A percentile compares a stretch with the other conserved stretches of the same genome.
Evolutionary conservation across 345 rosid species (phyloP).

Genomic region (Brassica incana): DNA sequence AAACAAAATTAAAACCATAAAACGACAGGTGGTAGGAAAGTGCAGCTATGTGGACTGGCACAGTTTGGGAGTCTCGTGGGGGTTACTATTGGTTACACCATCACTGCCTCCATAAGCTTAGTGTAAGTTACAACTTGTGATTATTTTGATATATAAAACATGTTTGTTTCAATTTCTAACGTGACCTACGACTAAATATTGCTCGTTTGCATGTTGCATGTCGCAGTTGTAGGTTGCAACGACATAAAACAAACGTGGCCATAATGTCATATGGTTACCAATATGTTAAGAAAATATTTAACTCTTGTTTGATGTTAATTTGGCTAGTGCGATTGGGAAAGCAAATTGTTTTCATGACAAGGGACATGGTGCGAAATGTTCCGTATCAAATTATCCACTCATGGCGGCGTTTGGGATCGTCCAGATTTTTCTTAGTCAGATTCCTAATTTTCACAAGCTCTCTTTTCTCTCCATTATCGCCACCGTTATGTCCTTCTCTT

Average conservation of each 20-base stretch:
- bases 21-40: constrained; percentile 56
- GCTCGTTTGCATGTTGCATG: background rate
- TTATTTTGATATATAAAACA: background rate
- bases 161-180: background rate
- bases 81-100: constrained; percentile 70
- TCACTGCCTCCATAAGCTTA: constrained; percentile 91
- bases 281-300: background rate
- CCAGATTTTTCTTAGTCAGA: constrained; percentile 76
- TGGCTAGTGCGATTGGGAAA: constrained; percentile 66
- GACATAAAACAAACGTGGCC: background rate
- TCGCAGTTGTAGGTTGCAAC: background rate
- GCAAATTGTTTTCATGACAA: constrained; percentile 70
- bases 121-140: constrained; percentile 55
- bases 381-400: constrained; percentile 51
- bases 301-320: background rate
- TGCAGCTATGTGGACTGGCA: constrained; percentile 69
- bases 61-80: constrained; percentile 75
- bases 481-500: constrained; percentile 85
- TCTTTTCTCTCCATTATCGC: constrained; percentile 85
- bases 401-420: constrained; percentile 64
- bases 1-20: background rate
- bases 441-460: constrained; percentile 78
- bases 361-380: constrained; percentile 60
- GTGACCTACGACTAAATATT: background rate
- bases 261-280: background rate